phyloP scores from a whole-genome alignment of 2,329 filamentous ascomycete genomes.

The Pyrenochaeta sp. region DNA sequence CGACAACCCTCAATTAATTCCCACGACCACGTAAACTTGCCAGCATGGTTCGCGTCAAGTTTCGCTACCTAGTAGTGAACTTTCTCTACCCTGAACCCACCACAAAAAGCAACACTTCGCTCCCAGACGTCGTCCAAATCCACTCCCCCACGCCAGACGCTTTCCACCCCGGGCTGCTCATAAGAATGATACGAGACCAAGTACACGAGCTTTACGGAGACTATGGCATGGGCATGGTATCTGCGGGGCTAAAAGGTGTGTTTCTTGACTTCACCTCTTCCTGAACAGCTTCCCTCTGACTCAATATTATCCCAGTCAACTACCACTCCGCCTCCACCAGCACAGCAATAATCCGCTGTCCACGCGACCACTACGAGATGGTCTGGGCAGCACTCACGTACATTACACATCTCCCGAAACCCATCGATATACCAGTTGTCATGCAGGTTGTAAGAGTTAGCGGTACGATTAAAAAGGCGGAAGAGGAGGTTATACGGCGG shows the following conservation, averaged over 20 bases:
- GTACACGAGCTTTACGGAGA: slow-evolving; percentile 68
- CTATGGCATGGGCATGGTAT: slow-evolving; percentile 80
- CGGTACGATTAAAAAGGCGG: slow-evolving; percentile 90
- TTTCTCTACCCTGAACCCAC: slow-evolving; percentile 80
- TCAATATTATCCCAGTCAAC: slow-evolving; percentile 70
- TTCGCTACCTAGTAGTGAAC: slow-evolving; percentile 93
- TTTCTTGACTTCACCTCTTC: slow-evolving; percentile 15
- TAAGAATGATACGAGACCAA: slow-evolving; percentile 66
- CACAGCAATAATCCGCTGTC: slow-evolving; percentile 87
- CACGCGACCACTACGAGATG: slow-evolving; percentile 82
- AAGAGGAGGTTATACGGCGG: slow-evolving; percentile 85
- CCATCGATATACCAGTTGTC: slow-evolving; percentile 71
- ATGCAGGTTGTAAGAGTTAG: slow-evolving; percentile 87
- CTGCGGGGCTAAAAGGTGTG: slow-evolving; percentile 72
- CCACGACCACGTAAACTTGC: not conserved
- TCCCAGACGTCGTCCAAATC: slow-evolving; percentile 72
- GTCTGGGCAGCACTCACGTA: slow-evolving; percentile 91
- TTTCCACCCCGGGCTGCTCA: slow-evolving; percentile 71
- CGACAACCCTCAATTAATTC: not conserved
- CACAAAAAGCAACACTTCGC: slow-evolving; percentile 47
- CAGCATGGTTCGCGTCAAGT: slow-evolving; percentile 92
- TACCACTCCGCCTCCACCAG: slow-evolving; percentile 93
- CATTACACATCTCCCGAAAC: slow-evolving; percentile 73
- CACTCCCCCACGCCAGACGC: slow-evolving; percentile 79
- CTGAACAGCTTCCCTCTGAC: not conserved